A percentile compares a stretch with the other conserved stretches of the same genome.
Evolutionary conservation across 2,329 filamentous ascomycete species (phyloP).

Genomic region (Colletotrichum trifolii): DNA sequence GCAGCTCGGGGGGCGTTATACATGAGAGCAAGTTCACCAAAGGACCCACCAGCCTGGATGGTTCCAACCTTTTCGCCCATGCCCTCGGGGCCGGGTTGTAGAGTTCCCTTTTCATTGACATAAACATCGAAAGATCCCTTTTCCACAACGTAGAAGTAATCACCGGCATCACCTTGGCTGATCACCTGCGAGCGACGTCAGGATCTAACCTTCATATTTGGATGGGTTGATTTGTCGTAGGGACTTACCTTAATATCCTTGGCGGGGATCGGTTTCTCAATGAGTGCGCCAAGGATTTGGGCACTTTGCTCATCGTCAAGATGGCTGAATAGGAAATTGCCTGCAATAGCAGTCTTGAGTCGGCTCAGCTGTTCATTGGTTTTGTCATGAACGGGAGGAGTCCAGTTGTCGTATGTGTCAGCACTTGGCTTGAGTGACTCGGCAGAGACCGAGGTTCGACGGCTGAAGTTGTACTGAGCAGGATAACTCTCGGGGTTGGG

Average conservation of each 20-base stretch:
- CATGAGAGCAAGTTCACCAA: conserved; percentile 97
- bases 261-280: conserved; percentile 94
- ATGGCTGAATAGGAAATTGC: conserved; percentile 94
- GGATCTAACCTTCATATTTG: conserved; percentile 7
- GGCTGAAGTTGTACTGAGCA: conserved; percentile 91
- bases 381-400: conserved; percentile 87
- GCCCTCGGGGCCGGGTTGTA: conserved; percentile 84
- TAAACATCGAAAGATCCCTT: conserved; percentile 91
- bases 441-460: conserved; percentile 95
- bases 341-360: conserved; percentile 82
- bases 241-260: conserved; percentile 77
- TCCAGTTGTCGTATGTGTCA: conserved; percentile 88
- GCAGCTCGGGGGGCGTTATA: conserved; percentile 97
- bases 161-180: conserved; percentile 92
- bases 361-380: conserved; percentile 82
- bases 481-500: conserved; percentile 79
- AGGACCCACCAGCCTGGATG: conserved; percentile 90
- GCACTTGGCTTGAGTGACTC: conserved; percentile 93
- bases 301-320: conserved; percentile 92
- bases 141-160: conserved; percentile 98
- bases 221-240: too few relatives aligned
- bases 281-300: conserved; percentile 88
- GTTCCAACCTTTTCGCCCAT: conserved; percentile 84
- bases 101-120: conserved; percentile 80
- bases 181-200: conserved; percentile 76